Percentiles rank a stretch among this genome's conserved stretches.
phyloP scores from a whole-genome alignment of 495 filamentous ascomycete species.

The Antarctomyces pellizariae region DNA sequence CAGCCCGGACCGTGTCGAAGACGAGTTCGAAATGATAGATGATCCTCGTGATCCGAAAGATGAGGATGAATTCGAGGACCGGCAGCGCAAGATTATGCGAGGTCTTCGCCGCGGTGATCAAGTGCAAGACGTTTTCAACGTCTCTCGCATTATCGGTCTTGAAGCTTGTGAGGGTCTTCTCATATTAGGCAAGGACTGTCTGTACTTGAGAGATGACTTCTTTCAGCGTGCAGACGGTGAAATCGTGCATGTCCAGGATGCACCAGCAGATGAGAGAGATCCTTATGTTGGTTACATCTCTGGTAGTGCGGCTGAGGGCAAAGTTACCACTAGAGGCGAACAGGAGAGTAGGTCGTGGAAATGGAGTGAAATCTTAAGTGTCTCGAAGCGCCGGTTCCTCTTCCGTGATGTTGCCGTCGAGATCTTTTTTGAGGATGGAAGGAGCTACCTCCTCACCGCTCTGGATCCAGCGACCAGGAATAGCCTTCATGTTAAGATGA shows the following conservation, averaged over 20 bases:
- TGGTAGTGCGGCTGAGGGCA: conserved; percentile 45
- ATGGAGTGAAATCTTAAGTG: conserved; percentile 82
- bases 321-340: conserved; percentile 26
- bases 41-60: conserved; percentile 53
- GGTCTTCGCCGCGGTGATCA: conserved; percentile 77
- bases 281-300: conserved; percentile 86
- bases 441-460: conserved; percentile 78
- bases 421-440: conserved; percentile 87
- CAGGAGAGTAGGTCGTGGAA: conserved; percentile 78
- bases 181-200: conserved; percentile 73
- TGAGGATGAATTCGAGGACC: conserved; percentile 79
- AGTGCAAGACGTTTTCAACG: conserved; percentile 86
- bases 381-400: conserved; percentile 88
- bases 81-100: conserved; percentile 90
- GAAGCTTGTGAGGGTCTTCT: conserved; percentile 82
- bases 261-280: conserved; percentile 76
- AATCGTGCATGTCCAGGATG: conserved; percentile 88
- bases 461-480: conserved; percentile 50
- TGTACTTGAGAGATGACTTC: conserved; percentile 87
- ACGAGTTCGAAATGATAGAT: conserved; percentile 87
- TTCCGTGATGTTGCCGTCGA: conserved; percentile 91
- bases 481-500: conserved; percentile 50
- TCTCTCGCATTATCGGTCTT: conserved; percentile 78
- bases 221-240: conserved; percentile 89
- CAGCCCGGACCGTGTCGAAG: too few relatives aligned